phyloP scores from a whole-genome alignment of 148 eudicot species.

The Rhododendron griersonianum region DNA sequence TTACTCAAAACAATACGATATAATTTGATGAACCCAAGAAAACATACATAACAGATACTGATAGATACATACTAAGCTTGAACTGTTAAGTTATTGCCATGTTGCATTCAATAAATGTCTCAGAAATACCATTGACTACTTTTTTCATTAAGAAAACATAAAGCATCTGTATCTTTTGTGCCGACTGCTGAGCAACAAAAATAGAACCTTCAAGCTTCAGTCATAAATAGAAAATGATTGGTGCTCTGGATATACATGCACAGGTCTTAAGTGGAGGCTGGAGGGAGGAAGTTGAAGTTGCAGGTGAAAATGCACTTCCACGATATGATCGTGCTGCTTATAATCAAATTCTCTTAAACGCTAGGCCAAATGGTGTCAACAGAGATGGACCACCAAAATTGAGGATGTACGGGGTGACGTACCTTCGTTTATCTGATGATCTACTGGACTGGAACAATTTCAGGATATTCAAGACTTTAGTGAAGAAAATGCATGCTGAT shows the following conservation, averaged over 20 bases:
- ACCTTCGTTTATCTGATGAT: slow-evolving; percentile 66
- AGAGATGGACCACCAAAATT: slow-evolving; percentile 50
- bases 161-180: neutral
- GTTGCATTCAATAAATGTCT: neutral
- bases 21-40: neutral
- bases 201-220: neutral
- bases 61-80: neutral
- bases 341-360: slow-evolving; percentile 70
- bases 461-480: slow-evolving; percentile 54
- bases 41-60: neutral
- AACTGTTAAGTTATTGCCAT: neutral
- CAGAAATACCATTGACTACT: neutral
- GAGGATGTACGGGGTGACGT: slow-evolving; percentile 63
- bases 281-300: slow-evolving; percentile 62
- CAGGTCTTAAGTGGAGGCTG: slow-evolving; percentile 82
- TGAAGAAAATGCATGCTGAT: slow-evolving; percentile 87
- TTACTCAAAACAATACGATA: neutral
- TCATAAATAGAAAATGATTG: neutral
- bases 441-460: slow-evolving; percentile 48
- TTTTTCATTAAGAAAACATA: neutral
- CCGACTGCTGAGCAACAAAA: neutral
- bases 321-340: slow-evolving; percentile 77
- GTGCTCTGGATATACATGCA: neutral
- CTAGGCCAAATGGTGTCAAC: slow-evolving; percentile 74
- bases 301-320: slow-evolving; percentile 87